phyloP scores from a whole-genome alignment of 2,329 filamentous ascomycete species.

The Ceratocystiopsis sp. region DNA sequence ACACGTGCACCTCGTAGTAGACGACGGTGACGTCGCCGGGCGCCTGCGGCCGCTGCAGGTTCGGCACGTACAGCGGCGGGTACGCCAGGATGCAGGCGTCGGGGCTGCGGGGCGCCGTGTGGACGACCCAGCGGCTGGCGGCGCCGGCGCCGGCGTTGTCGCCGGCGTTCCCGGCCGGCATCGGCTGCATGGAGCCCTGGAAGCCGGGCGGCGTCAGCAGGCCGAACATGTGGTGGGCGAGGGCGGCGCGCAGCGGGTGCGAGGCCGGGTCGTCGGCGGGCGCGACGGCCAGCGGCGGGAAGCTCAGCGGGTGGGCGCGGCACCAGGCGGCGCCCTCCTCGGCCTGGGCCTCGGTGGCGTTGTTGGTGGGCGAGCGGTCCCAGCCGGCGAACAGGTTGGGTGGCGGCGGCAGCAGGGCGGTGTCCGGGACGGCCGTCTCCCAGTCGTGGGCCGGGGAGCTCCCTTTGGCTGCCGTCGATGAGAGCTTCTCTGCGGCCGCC shows the following conservation, averaged over 20 bases:
- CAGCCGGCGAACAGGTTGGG: slow-evolving; percentile 48
- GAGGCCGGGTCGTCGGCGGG: slow-evolving; percentile 1
- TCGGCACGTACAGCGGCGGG: slow-evolving; percentile 49
- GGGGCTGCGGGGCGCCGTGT: slow-evolving; percentile 23
- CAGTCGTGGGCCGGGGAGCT: slow-evolving; percentile 38
- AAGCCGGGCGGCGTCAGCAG: slow-evolving; percentile 34
- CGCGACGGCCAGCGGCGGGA: slow-evolving; percentile 22
- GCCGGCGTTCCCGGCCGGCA: slow-evolving; percentile 13
- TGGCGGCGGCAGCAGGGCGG: slow-evolving; percentile 53
- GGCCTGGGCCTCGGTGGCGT: slow-evolving; percentile 32
- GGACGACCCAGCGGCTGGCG: slow-evolving; percentile 33
- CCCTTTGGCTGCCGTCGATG: background rate
- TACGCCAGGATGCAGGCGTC: slow-evolving; percentile 52
- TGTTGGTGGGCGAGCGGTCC: slow-evolving; percentile 49
- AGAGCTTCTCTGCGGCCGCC: too few species aligned
- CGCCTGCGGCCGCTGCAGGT: slow-evolving; percentile 37
- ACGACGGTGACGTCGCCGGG: slow-evolving; percentile 26
- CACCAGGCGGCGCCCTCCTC: slow-evolving; percentile 53
- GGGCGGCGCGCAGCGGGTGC: too few species aligned
- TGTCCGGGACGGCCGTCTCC: slow-evolving; percentile 55
- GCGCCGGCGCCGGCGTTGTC: too few species aligned
- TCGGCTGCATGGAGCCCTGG: slow-evolving; percentile 23
- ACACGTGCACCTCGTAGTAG: slow-evolving; percentile 51
- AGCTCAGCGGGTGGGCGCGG: slow-evolving; percentile 36
- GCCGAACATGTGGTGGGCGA: slow-evolving; percentile 17